Conservation (phyloP, 1,284 basidiomycete species). For the Blastosporella zonata region DNA sequence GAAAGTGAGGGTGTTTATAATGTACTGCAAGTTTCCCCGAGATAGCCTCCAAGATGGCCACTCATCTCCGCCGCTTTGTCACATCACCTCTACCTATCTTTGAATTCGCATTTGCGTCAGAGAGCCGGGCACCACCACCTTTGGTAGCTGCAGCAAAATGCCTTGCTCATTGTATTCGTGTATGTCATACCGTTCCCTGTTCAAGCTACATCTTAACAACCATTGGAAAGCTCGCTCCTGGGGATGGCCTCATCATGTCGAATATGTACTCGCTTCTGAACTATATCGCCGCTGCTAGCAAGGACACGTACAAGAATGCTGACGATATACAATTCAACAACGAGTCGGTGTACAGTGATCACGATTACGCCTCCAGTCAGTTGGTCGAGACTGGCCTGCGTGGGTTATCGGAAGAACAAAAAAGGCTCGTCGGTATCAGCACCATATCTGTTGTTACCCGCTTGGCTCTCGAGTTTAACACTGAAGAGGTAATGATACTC, state of each 20-base stretch:
- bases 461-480: slow-evolving; percentile 78
- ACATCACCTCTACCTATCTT: slow-evolving; percentile 88
- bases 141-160: slow-evolving; percentile 86
- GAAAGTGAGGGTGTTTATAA: background rate
- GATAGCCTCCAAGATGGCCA: slow-evolving; percentile 74
- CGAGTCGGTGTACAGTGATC: slow-evolving; percentile 39
- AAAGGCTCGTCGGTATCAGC: slow-evolving; percentile 80
- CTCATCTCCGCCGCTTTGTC: slow-evolving; percentile 84
- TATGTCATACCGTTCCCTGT: slow-evolving; percentile 27
- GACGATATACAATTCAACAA: slow-evolving; percentile 37
- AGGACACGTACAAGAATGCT: slow-evolving; percentile 61
- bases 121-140: slow-evolving; percentile 71
- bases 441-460: slow-evolving; percentile 88
- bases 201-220: slow-evolving; percentile 1
- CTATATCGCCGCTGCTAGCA: slow-evolving; percentile 80
- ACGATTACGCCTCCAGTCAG: slow-evolving; percentile 47
- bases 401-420: slow-evolving; percentile 80
- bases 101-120: slow-evolving; percentile 78
- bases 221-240: slow-evolving; percentile 65
- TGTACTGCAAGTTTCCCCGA: slow-evolving; percentile 66
- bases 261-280: slow-evolving; percentile 96
- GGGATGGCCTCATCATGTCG: slow-evolving; percentile 90
- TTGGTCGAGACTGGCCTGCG: slow-evolving; percentile 60
- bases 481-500: slow-evolving; percentile 63
- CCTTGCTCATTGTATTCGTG: slow-evolving; percentile 86